These are phyloP conservation scores for Fallopia convolvulus DNA, from an alignment of 148 eudicot species.

Conservation along the genomic window DNA sequence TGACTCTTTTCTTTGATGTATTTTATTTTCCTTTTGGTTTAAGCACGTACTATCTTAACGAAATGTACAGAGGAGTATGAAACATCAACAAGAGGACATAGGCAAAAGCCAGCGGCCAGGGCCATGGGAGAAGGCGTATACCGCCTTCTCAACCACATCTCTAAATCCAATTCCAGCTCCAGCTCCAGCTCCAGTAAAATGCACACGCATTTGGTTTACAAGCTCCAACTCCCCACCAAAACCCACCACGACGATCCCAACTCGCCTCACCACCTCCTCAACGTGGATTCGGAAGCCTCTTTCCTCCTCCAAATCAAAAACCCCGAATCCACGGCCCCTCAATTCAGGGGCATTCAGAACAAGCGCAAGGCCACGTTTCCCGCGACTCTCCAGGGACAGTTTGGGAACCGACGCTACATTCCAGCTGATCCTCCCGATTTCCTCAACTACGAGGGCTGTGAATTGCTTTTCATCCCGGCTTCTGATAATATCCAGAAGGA, in stretches of 20 bases:
- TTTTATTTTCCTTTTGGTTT: too few species aligned
- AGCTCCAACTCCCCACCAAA: slow-evolving; percentile 49
- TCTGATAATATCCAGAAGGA: slow-evolving; percentile 59
- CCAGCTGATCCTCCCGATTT: slow-evolving; percentile 72
- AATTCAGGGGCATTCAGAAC: slow-evolving; percentile 42
- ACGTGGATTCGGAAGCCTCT: slow-evolving; percentile 54
- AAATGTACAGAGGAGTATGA: slow-evolving; percentile 45
- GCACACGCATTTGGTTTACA: slow-evolving; percentile 72
- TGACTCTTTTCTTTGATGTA: too few species aligned
- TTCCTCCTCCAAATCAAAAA: slow-evolving; percentile 67
- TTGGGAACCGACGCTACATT: slow-evolving; percentile 32
- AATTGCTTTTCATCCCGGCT: slow-evolving; percentile 58
- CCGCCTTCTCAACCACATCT: slow-evolving; percentile 50
- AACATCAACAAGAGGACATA: slow-evolving; percentile 57
- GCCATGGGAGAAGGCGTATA: slow-evolving; percentile 74
- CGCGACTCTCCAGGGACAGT: slow-evolving; percentile 47
- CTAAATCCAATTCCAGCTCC: background rate
- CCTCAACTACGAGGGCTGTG: slow-evolving; percentile 83
- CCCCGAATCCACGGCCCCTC: slow-evolving; percentile 30
- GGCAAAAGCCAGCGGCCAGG: slow-evolving; percentile 40
- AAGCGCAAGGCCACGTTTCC: slow-evolving; percentile 69
- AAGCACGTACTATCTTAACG: too few species aligned
- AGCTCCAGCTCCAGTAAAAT: slow-evolving; percentile 8
- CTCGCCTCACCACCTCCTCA: slow-evolving; percentile 41
- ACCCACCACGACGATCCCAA: slow-evolving; percentile 14